Evolutionary conservation across 2,329 filamentous ascomycete species (phyloP).

Genomic region (Venturia oleaginea): DNA sequence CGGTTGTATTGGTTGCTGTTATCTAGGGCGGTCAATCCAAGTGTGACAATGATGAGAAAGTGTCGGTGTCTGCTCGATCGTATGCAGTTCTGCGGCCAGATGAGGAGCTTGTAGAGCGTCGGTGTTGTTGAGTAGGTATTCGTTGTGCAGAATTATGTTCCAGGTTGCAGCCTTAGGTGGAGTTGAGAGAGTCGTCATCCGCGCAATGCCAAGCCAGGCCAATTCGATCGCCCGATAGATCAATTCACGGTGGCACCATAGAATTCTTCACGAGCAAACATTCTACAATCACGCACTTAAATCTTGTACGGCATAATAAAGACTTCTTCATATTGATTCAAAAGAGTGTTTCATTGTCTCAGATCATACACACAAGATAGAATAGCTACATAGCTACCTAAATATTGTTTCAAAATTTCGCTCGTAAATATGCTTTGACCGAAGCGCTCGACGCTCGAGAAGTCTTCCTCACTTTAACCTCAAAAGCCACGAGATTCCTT

Average conservation of each 20-base stretch:
- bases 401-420: neutral
- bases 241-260: neutral
- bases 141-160: neutral
- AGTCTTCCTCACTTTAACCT: slow-evolving; percentile 27
- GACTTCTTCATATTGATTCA: neutral
- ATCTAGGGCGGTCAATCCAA: neutral
- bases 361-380: neutral
- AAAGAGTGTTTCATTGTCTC: slow-evolving; percentile 6
- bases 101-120: neutral
- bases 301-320: neutral
- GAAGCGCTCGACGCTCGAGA: slow-evolving; percentile 13
- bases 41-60: neutral
- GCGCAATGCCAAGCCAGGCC: neutral
- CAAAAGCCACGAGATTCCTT: slow-evolving; percentile 17
- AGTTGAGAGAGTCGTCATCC: neutral
- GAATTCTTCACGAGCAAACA: neutral
- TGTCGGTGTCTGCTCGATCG: neutral
- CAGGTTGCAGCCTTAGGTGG: neutral
- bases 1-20: neutral
- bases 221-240: neutral
- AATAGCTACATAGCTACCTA: slow-evolving; percentile 2
- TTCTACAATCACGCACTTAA: neutral
- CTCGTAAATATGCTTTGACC: neutral
- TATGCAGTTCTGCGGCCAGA: neutral
- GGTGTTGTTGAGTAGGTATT: neutral